Evolutionary conservation across 1,139 yeast species (phyloP).

Genomic region (Geotrichum reessii): DNA sequence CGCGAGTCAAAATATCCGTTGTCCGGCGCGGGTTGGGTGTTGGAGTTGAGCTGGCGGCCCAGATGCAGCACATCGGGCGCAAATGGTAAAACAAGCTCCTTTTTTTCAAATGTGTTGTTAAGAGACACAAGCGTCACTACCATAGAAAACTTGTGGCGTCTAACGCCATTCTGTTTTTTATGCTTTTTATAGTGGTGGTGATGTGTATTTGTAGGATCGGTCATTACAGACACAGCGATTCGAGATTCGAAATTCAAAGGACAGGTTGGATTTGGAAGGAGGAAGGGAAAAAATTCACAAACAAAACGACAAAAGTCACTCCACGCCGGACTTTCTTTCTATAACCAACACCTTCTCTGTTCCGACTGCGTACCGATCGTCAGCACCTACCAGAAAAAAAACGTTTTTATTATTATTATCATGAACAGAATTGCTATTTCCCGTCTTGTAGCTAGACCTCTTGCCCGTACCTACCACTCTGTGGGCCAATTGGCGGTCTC

Average conservation of each 20-base stretch:
- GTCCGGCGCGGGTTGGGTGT: conserved; percentile 64
- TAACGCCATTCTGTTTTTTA: not conserved
- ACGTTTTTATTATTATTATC: not conserved
- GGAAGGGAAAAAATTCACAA: not conserved
- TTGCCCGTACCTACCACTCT: conserved; percentile 6
- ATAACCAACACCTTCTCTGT: not conserved
- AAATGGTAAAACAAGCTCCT: conserved; percentile 71
- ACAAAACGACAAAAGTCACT: not conserved
- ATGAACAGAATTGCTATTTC: not conserved
- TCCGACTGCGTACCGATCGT: not conserved
- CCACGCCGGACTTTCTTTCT: not conserved
- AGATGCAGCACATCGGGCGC: conserved; percentile 78
- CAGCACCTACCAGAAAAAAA: not conserved
- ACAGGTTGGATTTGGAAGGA: not conserved
- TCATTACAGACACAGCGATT: not conserved
- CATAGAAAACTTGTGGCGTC: conserved; percentile 35
- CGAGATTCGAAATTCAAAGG: not conserved
- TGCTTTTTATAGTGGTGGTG: not conserved
- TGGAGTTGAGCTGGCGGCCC: conserved; percentile 80
- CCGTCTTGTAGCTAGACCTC: not conserved
- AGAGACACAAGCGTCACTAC: conserved; percentile 67
- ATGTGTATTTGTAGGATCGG: not conserved
- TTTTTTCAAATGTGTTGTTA: conserved; percentile 76
- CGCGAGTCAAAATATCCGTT: conserved; percentile 95
- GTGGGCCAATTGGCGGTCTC: conserved; percentile 6